Evolutionary conservation across 2,329 filamentous ascomycete species (phyloP), one percentile per base, ranked within the genome.

Genomic region (Kalmusia sp.): DNA sequence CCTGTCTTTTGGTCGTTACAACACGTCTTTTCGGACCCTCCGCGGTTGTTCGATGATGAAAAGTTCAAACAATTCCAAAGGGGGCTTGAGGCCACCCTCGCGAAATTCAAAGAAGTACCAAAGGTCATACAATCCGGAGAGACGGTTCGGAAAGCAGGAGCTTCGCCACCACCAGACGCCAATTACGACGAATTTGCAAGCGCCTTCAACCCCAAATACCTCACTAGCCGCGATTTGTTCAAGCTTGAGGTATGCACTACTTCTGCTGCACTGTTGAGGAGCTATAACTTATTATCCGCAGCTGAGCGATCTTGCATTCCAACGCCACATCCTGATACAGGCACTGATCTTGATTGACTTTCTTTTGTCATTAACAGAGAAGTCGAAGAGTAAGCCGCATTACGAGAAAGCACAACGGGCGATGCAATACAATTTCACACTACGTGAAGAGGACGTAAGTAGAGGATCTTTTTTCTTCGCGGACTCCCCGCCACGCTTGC

Each of bases 161-260:
- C 84, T 83, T 58, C 85, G 84, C 4, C 76, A 72, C 25, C 96
- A 93, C 75, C 85, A 37, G 81, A 83, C 9, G 82, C 81, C 46
- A 84, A 85, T 6, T 80, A 84, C 44, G 83, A 85, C 49, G 87
- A 88, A 55, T 78, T 87, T 45, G 82, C 87, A 21, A 89, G 86
- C 68, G 87, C 85, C 21, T 98, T 96, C 77, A 99, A 99, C 67
- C 93, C 96, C 1, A 99, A 98, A 71, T 99, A 99, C 71, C 83
- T 99, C 15, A 99, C 95, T n/a, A 98, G 93, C 73, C 85, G 90
- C 60, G 96, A 99, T 71, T 81, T 99, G 1, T 99, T 99, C 74
- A 92, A 96, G 66, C 84, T 99, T 39, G 95, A 99, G 83, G 90
- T 92, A 81, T 55, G 78, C 67, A 57, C 51, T 44, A 21, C 49